These are phyloP conservation scores for Leccinum subgranulosum DNA, from an alignment of 768 basidiomycete species.

Conservation along the genomic window DNA sequence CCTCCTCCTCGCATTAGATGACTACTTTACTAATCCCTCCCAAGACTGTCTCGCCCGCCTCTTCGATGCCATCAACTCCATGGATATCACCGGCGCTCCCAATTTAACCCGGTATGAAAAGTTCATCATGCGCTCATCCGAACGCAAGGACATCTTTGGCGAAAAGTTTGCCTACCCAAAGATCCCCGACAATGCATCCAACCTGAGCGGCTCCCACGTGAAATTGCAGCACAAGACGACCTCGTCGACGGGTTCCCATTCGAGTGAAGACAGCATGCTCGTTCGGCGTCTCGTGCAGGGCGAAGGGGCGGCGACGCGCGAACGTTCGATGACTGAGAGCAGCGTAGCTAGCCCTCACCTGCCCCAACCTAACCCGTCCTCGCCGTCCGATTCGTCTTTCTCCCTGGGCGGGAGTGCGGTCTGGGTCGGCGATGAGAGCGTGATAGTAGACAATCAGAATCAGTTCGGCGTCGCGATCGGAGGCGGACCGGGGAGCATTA, in stretches of 20 bases:
- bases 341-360: conserved; percentile 32
- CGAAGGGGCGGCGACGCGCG: conserved; percentile 38
- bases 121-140: conserved; percentile 83
- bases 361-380: conserved; percentile 38
- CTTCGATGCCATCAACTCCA: conserved; percentile 90
- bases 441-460: conserved; percentile 37
- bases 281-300: conserved; percentile 30
- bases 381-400: conserved; percentile 72
- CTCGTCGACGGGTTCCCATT: conserved; percentile 58
- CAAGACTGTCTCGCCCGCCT: conserved; percentile 87
- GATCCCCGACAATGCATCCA: conserved; percentile 15
- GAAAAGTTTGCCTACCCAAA: conserved; percentile 62
- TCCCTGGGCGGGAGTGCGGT: conserved; percentile 78
- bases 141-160: conserved; percentile 87
- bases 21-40: conserved; percentile 88
- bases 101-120: conserved; percentile 78
- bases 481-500: conserved; percentile 43
- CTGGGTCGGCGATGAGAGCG: conserved; percentile 79
- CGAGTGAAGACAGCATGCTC: conserved; percentile 67
- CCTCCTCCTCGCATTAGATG: conserved; percentile 89
- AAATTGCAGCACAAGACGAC: conserved; percentile 44
- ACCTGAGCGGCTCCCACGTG: conserved; percentile 8
- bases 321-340: conserved; percentile 40
- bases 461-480: conserved; percentile 38
- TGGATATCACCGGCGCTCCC: conserved; percentile 82